These are phyloP conservation scores for Vigna mungo DNA, from an alignment of 306 rosid species.

Conservation along the genomic window DNA sequence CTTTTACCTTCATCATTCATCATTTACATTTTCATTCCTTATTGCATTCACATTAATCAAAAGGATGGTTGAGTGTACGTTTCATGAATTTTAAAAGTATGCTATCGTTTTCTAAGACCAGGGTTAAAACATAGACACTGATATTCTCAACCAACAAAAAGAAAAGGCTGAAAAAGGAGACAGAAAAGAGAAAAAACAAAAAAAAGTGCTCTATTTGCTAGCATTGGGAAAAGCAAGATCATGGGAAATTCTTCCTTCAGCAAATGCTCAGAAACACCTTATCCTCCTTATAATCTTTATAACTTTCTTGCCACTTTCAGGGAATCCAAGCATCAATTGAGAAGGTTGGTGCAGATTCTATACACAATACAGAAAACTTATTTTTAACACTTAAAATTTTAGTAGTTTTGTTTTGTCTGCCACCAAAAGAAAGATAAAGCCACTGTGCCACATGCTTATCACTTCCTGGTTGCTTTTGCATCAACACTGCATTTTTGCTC, in stretches of 20 bases:
- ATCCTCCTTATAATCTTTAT: constrained; percentile 32
- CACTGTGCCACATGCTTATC: constrained; percentile 45
- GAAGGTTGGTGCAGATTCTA: constrained; percentile 31
- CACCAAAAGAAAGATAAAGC: constrained; percentile 37
- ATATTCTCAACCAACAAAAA: constrained; percentile 43
- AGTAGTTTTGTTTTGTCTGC: constrained; percentile 42
- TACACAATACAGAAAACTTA: constrained; percentile 45
- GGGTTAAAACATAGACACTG: constrained; percentile 19
- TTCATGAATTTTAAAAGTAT: constrained; percentile 41
- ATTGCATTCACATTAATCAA: no score
- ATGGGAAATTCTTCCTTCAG: constrained; percentile 26
- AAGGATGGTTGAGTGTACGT: no score
- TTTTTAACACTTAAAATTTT: not conserved
- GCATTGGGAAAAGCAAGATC: constrained; percentile 22
- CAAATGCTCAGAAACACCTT: constrained; percentile 44
- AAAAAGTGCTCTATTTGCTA: constrained; percentile 11
- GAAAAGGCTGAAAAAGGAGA: not conserved
- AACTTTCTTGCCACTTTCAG: constrained; percentile 40
- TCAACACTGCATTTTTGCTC: constrained; percentile 40
- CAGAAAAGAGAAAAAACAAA: not conserved
- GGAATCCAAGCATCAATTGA: constrained; percentile 47
- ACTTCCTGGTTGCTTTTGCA: constrained; percentile 46
- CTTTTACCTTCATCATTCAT: no score
- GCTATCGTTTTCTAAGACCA: constrained; percentile 10
- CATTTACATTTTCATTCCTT: no score